Base-by-base conservation (phyloP, 2,329 filamentous ascomycete genomes). In the Pyrenochaeta sp. region DNA sequence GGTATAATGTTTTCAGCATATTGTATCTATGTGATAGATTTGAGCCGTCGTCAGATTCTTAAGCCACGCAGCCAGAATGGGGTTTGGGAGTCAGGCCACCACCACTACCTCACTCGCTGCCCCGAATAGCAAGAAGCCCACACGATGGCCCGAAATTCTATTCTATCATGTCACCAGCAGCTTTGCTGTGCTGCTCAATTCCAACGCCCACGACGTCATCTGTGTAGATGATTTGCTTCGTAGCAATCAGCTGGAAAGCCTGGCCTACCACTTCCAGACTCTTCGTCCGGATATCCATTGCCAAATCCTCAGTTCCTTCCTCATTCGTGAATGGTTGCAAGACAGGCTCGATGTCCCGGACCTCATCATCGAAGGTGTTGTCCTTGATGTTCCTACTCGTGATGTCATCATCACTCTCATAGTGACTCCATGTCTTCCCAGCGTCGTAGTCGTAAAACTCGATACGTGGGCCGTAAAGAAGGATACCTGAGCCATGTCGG, bases 371-470 rank as follows among this genome's bases (percentile, higher is more conserved):
- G 24, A 12, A 0, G 19, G 10, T 10, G 10, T 9, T 13, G 5
- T 43, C 24, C 40, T 25, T 12, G 22, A 27, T 7, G 10, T 5
- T 47, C 49, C 0, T 48, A 34, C 7, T 32, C 24, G 3, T 52
- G 5, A 9, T 36, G 6, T 54, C 47, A 8, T 40, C 47, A 7
- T 43, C 47, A 45, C 30, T 27, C 15, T 56, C 42, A 10, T 19
- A 24, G 8, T 30, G 44, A 42, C 42, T 15, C 57, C 36, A 49
- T 2, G 42, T 15, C 10, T 34, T 34, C 28, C 56, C 48, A 22
- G 54, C 52, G 27, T 67, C 56, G 48, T 62, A 75, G 5, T 45
- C 39, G 59, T 73, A 73, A 42, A 70, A 57, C 50, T 73, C 70
- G 25, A 75, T 52, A 4, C 55, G 58, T 2, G 61, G 54, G 3